phyloP scores from a whole-genome alignment of 768 basidiomycete species.

The Lactarius sanguifluus region DNA sequence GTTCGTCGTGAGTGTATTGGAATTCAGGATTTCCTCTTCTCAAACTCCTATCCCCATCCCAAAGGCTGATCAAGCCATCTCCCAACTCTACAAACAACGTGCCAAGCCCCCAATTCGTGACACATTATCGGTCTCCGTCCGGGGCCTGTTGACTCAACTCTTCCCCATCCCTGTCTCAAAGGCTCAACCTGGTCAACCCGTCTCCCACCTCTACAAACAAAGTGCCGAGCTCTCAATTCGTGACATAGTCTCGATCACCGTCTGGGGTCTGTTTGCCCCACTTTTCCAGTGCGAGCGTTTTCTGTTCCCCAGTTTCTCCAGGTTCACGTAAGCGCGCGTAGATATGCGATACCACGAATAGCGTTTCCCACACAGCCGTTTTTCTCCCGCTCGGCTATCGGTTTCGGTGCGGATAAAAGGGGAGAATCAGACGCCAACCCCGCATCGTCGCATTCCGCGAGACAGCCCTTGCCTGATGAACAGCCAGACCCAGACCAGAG shows the following conservation, averaged over 20 bases:
- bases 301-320: not conserved
- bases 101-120: not conserved
- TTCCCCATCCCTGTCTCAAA: constrained; percentile 3
- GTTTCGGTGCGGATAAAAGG: not conserved
- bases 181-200: not conserved
- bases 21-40: not conserved
- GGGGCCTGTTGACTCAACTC: not conserved
- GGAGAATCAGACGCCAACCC: no score
- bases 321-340: not conserved
- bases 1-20: constrained; percentile 10
- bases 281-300: constrained; percentile 12
- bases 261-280: not conserved
- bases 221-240: not conserved
- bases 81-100: not conserved
- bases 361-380: not conserved
- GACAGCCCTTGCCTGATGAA: not conserved
- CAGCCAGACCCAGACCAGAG: not conserved
- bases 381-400: not conserved
- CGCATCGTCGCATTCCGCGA: not conserved
- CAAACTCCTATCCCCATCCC: not conserved
- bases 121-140: not conserved
- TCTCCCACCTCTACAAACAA: not conserved
- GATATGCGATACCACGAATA: not conserved
- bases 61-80: not conserved
- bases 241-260: not conserved